phyloP scores from a whole-genome alignment of 2,329 filamentous ascomycete genomes.

The Epichloe elymi region DNA sequence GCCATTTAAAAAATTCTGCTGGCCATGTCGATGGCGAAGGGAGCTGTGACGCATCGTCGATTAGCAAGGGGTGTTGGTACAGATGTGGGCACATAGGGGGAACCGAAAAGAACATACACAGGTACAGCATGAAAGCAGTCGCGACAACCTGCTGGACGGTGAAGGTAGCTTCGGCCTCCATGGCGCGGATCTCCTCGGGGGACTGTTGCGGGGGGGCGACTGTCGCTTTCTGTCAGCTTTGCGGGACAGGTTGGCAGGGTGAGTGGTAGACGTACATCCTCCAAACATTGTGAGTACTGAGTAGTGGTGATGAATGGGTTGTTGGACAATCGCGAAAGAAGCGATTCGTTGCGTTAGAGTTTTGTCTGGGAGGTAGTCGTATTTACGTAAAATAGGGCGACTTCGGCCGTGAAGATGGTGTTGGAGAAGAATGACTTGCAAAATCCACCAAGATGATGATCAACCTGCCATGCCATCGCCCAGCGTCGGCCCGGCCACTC shows the following conservation, averaged over 20 bases:
- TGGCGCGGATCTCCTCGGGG: slow-evolving; percentile 54
- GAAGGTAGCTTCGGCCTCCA: slow-evolving; percentile 53
- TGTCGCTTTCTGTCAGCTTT: slow-evolving; percentile 19
- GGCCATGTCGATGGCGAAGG: slow-evolving; percentile 43
- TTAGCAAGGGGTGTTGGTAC: background rate
- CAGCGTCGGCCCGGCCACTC: slow-evolving; percentile 9
- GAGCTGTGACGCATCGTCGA: slow-evolving; percentile 26
- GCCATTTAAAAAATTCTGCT: slow-evolving; percentile 27
- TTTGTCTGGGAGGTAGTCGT: background rate
- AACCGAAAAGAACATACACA: slow-evolving; percentile 44
- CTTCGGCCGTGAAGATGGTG: slow-evolving; percentile 6
- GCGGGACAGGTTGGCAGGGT: background rate
- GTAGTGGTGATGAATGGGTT: background rate
- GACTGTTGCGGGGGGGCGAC: slow-evolving; percentile 56
- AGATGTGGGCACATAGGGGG: background rate
- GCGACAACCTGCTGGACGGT: slow-evolving; percentile 55
- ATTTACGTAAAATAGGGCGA: slow-evolving; percentile 14
- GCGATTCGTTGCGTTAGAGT: background rate
- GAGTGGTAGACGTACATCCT: slow-evolving; percentile 26
- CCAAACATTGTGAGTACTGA: slow-evolving; percentile 13
- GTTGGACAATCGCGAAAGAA: background rate
- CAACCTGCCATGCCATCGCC: background rate
- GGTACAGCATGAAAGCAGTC: slow-evolving; percentile 56
- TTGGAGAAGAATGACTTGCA: background rate
- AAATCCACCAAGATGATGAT: background rate